Conservation (phyloP, 2,329 filamentous ascomycete genomes). For the Verticillium zaregamsianum region DNA sequence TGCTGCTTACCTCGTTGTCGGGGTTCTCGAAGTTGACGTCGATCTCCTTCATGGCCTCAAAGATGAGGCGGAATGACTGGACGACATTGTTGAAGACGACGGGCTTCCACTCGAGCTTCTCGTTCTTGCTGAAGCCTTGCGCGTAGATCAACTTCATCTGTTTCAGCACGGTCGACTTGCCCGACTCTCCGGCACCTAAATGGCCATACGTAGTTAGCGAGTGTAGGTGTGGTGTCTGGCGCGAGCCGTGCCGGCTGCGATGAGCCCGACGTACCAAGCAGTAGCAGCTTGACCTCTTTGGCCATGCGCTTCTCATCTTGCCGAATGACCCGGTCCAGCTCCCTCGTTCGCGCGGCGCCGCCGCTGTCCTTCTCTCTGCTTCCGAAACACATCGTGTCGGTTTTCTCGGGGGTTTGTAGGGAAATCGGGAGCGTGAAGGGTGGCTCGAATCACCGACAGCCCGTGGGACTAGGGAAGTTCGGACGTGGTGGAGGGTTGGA, state of each 20-base stretch:
- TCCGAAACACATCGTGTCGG: slow-evolving; percentile 60
- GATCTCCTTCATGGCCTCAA: slow-evolving; percentile 87
- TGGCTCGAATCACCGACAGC: background rate
- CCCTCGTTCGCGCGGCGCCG: slow-evolving; percentile 55
- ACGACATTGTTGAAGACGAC: slow-evolving; percentile 95
- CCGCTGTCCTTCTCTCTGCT: slow-evolving; percentile 46
- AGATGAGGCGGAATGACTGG: slow-evolving; percentile 84
- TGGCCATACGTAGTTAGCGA: background rate
- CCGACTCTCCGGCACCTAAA: slow-evolving; percentile 81
- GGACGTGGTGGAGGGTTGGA: background rate
- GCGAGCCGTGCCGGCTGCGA: background rate
- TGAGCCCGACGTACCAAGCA: slow-evolving; percentile 65
- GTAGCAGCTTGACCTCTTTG: slow-evolving; percentile 87
- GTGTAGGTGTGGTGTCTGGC: background rate
- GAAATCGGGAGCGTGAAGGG: background rate
- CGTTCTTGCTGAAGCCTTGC: slow-evolving; percentile 82
- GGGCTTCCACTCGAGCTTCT: slow-evolving; percentile 89
- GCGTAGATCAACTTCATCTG: slow-evolving; percentile 99
- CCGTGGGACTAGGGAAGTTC: background rate
- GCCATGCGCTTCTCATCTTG: slow-evolving; percentile 83
- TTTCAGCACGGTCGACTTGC: slow-evolving; percentile 95
- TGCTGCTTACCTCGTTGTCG: slow-evolving; percentile 66
- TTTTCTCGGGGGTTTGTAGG: background rate
- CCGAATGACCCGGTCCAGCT: slow-evolving; percentile 83
- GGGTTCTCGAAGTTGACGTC: slow-evolving; percentile 73